These are phyloP conservation scores for Penicillium sp. DNA, from an alignment of 2,329 filamentous ascomycete genomes.

Conservation along the genomic window DNA sequence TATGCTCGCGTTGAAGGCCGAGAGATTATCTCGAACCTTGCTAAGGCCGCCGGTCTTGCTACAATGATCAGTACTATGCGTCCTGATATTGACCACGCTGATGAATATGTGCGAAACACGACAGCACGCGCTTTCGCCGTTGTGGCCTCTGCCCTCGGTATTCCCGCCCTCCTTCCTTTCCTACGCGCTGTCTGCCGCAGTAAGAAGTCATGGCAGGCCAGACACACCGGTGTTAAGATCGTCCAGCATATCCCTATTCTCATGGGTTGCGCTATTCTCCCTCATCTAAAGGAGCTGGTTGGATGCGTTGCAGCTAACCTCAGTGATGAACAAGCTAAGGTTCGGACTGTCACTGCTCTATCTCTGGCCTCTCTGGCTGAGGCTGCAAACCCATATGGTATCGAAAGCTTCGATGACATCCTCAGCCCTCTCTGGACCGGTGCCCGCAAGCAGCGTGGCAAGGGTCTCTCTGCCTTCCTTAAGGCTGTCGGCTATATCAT, in stretches of 20 bases:
- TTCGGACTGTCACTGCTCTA: constrained; percentile 87
- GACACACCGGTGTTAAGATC: constrained; percentile 97
- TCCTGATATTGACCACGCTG: constrained; percentile 94
- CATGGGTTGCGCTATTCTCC: constrained; percentile 94
- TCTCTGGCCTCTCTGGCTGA: constrained; percentile 92
- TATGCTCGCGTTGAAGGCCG: constrained; percentile 96
- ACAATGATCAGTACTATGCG: constrained; percentile 99
- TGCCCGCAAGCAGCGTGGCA: constrained; percentile 88
- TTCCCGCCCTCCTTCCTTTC: constrained; percentile 89
- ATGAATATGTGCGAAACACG: constrained; percentile 97
- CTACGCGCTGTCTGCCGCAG: constrained; percentile 89
- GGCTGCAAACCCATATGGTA: constrained; percentile 95
- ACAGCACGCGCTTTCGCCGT: constrained; percentile 95
- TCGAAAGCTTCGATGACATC: constrained; percentile 97
- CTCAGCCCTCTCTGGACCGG: constrained; percentile 95
- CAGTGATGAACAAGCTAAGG: constrained; percentile 96
- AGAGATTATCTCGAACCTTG: constrained; percentile 96
- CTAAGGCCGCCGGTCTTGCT: constrained; percentile 89
- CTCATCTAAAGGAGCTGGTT: constrained; percentile 88
- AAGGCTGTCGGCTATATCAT: constrained; percentile 98
- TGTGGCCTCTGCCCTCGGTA: constrained; percentile 89
- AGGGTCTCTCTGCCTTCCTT: constrained; percentile 87
- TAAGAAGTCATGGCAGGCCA: constrained; percentile 98
- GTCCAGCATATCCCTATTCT: constrained; percentile 97
- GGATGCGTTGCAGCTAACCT: constrained; percentile 94